Percentiles rank a stretch among this genome's conserved stretches.
These are phyloP conservation scores for Domatiomyces globalis DNA, from an alignment of 2,329 filamentous ascomycete species.

Conservation along the genomic window DNA sequence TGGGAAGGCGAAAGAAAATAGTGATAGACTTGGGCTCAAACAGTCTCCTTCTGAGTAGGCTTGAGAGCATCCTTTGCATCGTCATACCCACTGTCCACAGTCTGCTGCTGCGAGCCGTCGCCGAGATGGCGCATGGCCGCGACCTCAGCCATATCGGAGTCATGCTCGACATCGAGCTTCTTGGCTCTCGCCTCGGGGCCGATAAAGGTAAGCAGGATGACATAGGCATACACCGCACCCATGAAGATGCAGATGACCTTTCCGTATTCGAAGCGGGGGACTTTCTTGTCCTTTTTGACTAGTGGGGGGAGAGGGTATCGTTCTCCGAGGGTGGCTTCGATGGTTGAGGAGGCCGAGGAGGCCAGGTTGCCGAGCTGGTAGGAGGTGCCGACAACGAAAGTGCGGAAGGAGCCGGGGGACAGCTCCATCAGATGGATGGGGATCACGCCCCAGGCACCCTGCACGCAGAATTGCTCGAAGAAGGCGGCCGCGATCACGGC, in stretches of 20 bases:
- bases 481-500: slow-evolving; percentile 66
- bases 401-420: slow-evolving; percentile 45
- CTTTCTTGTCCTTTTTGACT: slow-evolving; percentile 30
- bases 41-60: slow-evolving; percentile 4
- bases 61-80: slow-evolving; percentile 13
- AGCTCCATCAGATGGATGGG: slow-evolving; percentile 56
- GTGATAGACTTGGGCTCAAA: slow-evolving; percentile 2
- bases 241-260: slow-evolving; percentile 85
- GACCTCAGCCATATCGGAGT: slow-evolving; percentile 33
- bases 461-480: slow-evolving; percentile 68
- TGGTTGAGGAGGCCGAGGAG: slow-evolving; percentile 52
- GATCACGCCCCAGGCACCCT: slow-evolving; percentile 64
- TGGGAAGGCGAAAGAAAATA: too few species aligned
- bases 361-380: slow-evolving; percentile 53
- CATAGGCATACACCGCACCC: slow-evolving; percentile 60
- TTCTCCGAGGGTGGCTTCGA: slow-evolving; percentile 62
- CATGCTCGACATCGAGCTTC: slow-evolving; percentile 34
- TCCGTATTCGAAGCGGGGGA: slow-evolving; percentile 55
- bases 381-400: slow-evolving; percentile 47
- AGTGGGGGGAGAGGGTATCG: slow-evolving; percentile 51
- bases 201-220: slow-evolving; percentile 36
- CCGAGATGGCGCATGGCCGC: slow-evolving; percentile 12
- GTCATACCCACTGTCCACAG: slow-evolving; percentile 2
- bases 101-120: slow-evolving; percentile 2
- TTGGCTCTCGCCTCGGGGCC: slow-evolving; percentile 37